Conservation (phyloP, 108 stramenopile genomes). For the Nitzschia sp. region DNA sequence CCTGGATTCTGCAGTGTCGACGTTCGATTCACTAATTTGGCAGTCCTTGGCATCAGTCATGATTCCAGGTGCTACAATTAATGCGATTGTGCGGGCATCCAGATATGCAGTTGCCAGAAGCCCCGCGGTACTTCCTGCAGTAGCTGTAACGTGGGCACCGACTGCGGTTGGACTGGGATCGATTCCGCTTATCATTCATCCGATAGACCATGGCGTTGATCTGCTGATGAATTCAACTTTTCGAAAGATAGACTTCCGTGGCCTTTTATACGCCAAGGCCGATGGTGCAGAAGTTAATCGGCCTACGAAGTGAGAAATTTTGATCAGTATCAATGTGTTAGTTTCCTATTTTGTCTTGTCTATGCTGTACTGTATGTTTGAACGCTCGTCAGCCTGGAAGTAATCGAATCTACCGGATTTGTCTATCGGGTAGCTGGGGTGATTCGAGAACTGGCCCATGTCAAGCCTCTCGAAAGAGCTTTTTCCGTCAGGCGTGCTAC, state of each 20-base stretch:
- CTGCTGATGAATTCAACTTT: constrained; percentile 62
- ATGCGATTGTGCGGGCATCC: constrained; percentile 69
- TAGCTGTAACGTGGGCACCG: constrained; percentile 68
- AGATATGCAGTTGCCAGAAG: constrained; percentile 58
- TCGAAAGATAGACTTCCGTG: constrained; percentile 27
- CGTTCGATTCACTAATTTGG: constrained; percentile 70
- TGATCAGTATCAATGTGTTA: no score
- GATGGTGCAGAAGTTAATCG: neutral
- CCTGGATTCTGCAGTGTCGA: constrained; percentile 50
- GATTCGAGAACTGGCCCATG: constrained; percentile 57
- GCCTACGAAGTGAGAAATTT: no score
- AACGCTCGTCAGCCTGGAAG: no score
- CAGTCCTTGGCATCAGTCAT: constrained; percentile 68
- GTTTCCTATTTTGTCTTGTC: constrained; percentile 1
- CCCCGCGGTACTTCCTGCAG: constrained; percentile 47
- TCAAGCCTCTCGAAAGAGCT: constrained; percentile 64
- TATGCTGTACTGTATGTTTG: no score
- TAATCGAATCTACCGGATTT: neutral
- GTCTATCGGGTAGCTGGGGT: constrained; percentile 8
- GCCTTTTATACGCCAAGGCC: constrained; percentile 7
- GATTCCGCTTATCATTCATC: constrained; percentile 74
- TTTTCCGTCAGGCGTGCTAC: constrained; percentile 76
- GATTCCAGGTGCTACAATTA: constrained; percentile 79
- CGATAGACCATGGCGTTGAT: constrained; percentile 77
- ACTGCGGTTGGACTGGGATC: constrained; percentile 64